These are phyloP conservation scores for Naumovozyma baii DNA, from an alignment of 805 yeast genomes.

Conservation along the genomic window DNA sequence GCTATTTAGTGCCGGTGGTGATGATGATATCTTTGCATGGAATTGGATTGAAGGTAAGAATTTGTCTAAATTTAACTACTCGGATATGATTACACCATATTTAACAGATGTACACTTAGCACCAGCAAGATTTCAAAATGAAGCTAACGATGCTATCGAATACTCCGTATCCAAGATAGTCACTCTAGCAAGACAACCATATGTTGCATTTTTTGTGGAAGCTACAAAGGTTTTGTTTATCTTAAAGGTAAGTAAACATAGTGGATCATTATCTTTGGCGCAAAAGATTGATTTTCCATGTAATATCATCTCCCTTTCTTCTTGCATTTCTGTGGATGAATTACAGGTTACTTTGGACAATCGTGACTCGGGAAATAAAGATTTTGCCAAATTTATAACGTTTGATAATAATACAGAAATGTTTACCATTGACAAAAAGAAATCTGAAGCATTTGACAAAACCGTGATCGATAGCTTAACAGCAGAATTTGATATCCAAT, in stretches of 20 bases:
- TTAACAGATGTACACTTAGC: conserved; percentile 51
- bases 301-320: conserved; percentile 27
- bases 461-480: conserved; percentile 19
- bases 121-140: conserved; percentile 54
- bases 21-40: conserved; percentile 65
- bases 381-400: conserved; percentile 14
- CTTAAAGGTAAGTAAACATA: conserved; percentile 16
- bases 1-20: conserved; percentile 88
- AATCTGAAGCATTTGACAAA: conserved; percentile 13
- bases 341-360: conserved; percentile 31
- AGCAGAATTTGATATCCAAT: conserved; percentile 26
- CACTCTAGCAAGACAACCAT: conserved; percentile 26
- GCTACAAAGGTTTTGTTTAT: conserved; percentile 38
- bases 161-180: conserved; percentile 40
- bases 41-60: conserved; percentile 55
- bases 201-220: conserved; percentile 41
- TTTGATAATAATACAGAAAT: conserved; percentile 14
- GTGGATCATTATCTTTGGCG: conserved; percentile 17
- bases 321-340: conserved; percentile 26
- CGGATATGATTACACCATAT: conserved; percentile 33
- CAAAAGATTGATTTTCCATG: conserved; percentile 26
- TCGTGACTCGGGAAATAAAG: conserved; percentile 10
- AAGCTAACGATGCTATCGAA: conserved; percentile 39
- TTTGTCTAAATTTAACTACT: conserved; percentile 41
- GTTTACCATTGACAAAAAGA: conserved; percentile 17